A percentile compares a stretch with the other conserved stretches of the same genome.
These are phyloP conservation scores for Talaromyces islandicus DNA, from an alignment of 2,329 filamentous ascomycete species.

Conservation along the genomic window DNA sequence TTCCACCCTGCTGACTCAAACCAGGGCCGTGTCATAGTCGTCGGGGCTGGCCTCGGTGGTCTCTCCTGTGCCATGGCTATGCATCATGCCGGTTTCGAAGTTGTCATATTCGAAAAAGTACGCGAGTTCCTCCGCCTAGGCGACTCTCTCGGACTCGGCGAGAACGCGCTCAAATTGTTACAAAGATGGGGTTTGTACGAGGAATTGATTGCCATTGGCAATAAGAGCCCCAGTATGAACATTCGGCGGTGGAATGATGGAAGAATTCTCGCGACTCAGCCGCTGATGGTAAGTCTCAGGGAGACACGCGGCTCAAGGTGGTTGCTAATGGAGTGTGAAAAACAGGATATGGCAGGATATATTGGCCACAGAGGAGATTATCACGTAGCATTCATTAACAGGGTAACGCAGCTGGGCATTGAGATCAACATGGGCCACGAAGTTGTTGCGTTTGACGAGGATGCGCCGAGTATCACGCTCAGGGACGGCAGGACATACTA, in stretches of 20 bases:
- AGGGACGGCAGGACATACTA: slow-evolving; percentile 7
- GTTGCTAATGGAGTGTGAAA: not conserved
- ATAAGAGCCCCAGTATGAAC: slow-evolving; percentile 9
- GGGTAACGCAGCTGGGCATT: slow-evolving; percentile 6
- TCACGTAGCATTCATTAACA: slow-evolving; percentile 7
- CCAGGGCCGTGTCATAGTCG: slow-evolving; percentile 37
- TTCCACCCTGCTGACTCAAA: not conserved
- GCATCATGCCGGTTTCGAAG: slow-evolving; percentile 9
- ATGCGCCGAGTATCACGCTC: slow-evolving; percentile 16
- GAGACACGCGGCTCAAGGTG: not conserved
- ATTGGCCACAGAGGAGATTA: slow-evolving; percentile 12
- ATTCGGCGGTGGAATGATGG: slow-evolving; percentile 9
- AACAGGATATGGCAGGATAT: slow-evolving; percentile 4
- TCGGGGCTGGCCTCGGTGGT: slow-evolving; percentile 47
- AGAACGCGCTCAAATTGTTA: slow-evolving; percentile 10
- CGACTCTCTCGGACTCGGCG: slow-evolving; percentile 9
- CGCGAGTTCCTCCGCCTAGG: slow-evolving; percentile 10
- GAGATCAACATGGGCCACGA: slow-evolving; percentile 10
- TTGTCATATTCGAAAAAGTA: slow-evolving; percentile 11
- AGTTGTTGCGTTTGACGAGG: slow-evolving; percentile 7
- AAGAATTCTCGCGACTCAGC: slow-evolving; percentile 8
- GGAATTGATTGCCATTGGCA: slow-evolving; percentile 7
- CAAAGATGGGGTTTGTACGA: slow-evolving; percentile 10
- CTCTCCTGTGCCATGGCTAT: slow-evolving; percentile 17
- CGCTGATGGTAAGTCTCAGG: slow-evolving; percentile 6